Evolutionary conservation across 139 green algal species (phyloP), one percentile per base, ranked within the genome.

Genomic region (Coelastrella sp.): DNA sequence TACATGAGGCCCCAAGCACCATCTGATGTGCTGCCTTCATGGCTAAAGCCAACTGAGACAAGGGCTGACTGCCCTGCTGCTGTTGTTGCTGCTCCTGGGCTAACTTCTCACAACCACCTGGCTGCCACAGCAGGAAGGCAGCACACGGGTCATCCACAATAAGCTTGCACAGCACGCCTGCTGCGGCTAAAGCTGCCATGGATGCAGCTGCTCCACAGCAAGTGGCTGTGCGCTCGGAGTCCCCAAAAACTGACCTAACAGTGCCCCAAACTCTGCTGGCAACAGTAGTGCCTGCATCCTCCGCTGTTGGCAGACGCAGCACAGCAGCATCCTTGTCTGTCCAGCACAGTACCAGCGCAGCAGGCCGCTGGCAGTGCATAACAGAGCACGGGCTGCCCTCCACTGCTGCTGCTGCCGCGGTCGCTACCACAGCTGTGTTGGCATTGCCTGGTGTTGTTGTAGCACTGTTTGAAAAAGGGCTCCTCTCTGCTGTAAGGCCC

Each of bases 91-190:
- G 5, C 16, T 19, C 5, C 19, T 75, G 5, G 20, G 7, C 14
- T 10, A 58, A 59, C 59, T 86, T 58, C 8, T 88, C 54, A 14
- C 32, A 73, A 57, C 10, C 86, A 6, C 75, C 4, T 4, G 74
- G 74, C 16, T 90, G 86, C 86, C 86, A 90, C 23, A 90, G 60
- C 16, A 57, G 8, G 60, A 90, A 85, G 4, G 86, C 86, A 20
- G 20, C 75, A 74, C 75, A 84, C 3, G 86, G 86, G 16, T 90
- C 86, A 68, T 90, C 74, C 22, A 90, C 74, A 11, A 17, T 61
- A 74, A 85, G 47, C 32, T 32, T 64, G 59, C 58, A 76, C 13
- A 22, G 13, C 6, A 90, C 86, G 7, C 86, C 86, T 13, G 23
- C 86, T 65, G 86, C 86, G 3, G 14, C 13, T 20, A 90, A 47